Evolutionary conservation across 1,139 yeast species (phyloP), one percentile per base, ranked within the genome.

Genomic region (Scheffersomyces parashehatae): DNA sequence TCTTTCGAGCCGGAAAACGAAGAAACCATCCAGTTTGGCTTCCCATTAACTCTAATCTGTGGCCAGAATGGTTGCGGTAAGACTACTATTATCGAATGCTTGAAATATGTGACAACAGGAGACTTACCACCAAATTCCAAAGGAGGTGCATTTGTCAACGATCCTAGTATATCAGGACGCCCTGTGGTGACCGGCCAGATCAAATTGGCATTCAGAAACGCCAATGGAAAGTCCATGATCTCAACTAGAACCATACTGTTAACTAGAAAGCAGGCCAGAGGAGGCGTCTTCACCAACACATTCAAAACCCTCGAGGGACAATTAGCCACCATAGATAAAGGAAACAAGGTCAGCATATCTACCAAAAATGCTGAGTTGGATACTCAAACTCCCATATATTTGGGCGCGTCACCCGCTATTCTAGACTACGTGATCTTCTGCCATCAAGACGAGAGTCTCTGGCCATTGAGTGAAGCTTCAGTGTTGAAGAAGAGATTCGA

Each of bases 11-110:
- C 89, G 13, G 83, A 84, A 50, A 81, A 82, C 39, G 77, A 88
- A 28, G 97, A 93, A 58, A 85, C 91, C 2, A 89, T 95, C 48
- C 89, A 88, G 58, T 95, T 95, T 65, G 93, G 93, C 9, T 81
- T 81, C 38, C 99, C 99, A 0, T 67, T 95, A 56, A 95, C 99
- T 0, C 73, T 95, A 43, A 93, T 95, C 46, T 96, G 95, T 39
- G 99, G 99, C 0, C 89, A 88, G 47, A 95, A 95, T 67, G 99
- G 99, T 35, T 86, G 97, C 33, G 99, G 99, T n/a, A 95, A 95
- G 62, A 95, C 99, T 49, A 91, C 99, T 1, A 85, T 95, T 43
- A 95, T 95, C 49, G 99, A 95, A 63, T 90, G 97, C 60, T 71
- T 95, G 47, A 83, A 90, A 59, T 93, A 91, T 62, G 95, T 96